Conservation (phyloP, 345 rosid genomes). For the Populus nigra region DNA sequence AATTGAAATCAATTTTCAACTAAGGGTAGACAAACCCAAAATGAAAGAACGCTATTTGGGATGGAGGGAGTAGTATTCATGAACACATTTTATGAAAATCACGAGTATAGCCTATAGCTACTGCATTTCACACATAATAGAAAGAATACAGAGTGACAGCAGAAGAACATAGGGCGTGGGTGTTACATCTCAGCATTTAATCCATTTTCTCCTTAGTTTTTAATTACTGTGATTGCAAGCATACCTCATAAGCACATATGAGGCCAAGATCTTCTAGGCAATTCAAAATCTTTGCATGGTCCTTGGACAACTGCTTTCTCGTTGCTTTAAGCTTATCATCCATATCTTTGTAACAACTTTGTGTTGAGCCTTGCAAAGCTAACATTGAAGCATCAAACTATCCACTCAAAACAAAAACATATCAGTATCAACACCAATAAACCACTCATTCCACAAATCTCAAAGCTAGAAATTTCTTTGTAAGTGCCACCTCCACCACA, state of each 20-base stretch:
- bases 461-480: neutral
- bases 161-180: neutral
- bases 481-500: neutral
- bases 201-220: neutral
- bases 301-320: slow-evolving; percentile 45
- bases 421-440: slow-evolving; percentile 13
- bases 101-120: neutral
- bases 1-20: too few species aligned
- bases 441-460: slow-evolving; percentile 4
- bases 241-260: slow-evolving; percentile 79
- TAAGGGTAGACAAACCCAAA: neutral
- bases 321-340: slow-evolving; percentile 47
- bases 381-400: slow-evolving; percentile 59
- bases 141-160: neutral
- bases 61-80: neutral
- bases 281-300: slow-evolving; percentile 57
- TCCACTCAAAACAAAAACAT: slow-evolving; percentile 24
- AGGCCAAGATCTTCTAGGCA: slow-evolving; percentile 86
- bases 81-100: neutral
- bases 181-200: neutral
- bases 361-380: slow-evolving; percentile 40
- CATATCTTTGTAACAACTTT: slow-evolving; percentile 35
- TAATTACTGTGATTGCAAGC: neutral
- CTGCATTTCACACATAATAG: neutral
- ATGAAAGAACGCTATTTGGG: neutral